Evolutionary conservation across 1,284 basidiomycete species (phyloP), one percentile per base, ranked within the genome.

Genomic region (Peniophora sp.): DNA sequence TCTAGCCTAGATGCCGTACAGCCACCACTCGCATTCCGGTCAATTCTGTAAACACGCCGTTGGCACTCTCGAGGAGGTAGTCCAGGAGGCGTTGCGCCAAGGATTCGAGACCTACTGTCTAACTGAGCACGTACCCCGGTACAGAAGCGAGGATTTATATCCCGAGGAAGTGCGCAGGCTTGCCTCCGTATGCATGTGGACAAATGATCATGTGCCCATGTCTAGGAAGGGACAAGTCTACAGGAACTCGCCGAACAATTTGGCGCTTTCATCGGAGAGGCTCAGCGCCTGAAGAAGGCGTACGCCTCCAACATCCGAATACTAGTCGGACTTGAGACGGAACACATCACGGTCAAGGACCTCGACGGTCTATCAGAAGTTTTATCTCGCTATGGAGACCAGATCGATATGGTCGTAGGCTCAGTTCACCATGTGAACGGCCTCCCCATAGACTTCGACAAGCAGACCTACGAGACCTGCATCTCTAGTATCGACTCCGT

Each of bases 11-110:
- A 95, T 94, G 92, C 90, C 90, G 56, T 76, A 88, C 65, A 91
- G 86, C 60, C 92, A 94, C 64, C 96, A 97, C 68, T 96, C 92
- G 10, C 95, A 98, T 64, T 97, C 94, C 6, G 96, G 96, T 27
- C 86, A 97, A 63, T 99, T 97, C 70, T 98, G 96, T 74, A 86
- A 83, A 56, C 97, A 99, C 65, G 96, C 93, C 8, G 64, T 67
- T 2, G 85, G 88, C 3, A 74, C 75, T 0, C 76, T 99, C 20
- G 83, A 93, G 55, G 79, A 89, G 2, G 86, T 95, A 14, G 85
- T 97, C 1, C 63, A 72, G 3, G 83, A 86, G 57, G 95, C 97
- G 10, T 84, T 92, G 51, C 62, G 69, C 2, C 78, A 87, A 63
- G 82, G 85, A 0, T 99, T 98, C 65, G 72, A 78, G 52, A 74